Percentiles rank a stretch among this genome's conserved stretches.
Conservation (phyloP, 2,329 filamentous ascomycete species). For the Colletotrichum sojae region DNA sequence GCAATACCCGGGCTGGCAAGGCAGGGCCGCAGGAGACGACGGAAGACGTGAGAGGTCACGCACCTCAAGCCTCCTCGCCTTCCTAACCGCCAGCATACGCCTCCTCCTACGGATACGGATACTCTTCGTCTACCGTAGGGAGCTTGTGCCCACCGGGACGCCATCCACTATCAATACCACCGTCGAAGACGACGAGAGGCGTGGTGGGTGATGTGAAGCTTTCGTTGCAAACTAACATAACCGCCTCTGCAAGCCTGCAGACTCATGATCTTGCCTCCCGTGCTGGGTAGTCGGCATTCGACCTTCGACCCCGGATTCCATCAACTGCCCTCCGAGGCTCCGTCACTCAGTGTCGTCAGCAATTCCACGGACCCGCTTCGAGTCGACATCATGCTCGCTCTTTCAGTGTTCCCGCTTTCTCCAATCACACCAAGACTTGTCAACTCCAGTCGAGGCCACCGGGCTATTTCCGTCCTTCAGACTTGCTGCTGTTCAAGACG, state of each 20-base stretch:
- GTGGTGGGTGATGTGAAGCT: too few relatives aligned
- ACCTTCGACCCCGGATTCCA: slow-evolving; percentile 7
- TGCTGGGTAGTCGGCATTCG: not conserved
- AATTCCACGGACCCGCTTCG: not conserved
- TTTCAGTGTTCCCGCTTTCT: not conserved
- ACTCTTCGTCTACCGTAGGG: too few relatives aligned
- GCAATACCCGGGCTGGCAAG: slow-evolving; percentile 3
- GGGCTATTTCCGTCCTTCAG: not conserved
- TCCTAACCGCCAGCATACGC: too few relatives aligned
- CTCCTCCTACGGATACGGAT: too few relatives aligned
- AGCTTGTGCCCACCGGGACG: too few relatives aligned
- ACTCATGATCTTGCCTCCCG: slow-evolving; percentile 2
- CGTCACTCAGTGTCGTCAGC: slow-evolving; percentile 1
- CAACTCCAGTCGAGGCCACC: not conserved
- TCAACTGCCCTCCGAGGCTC: not conserved
- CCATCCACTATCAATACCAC: too few relatives aligned
- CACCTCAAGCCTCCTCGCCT: too few relatives aligned
- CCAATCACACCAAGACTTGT: not conserved
- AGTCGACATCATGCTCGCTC: too few relatives aligned
- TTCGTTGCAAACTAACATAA: too few relatives aligned
- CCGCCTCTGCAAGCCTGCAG: too few relatives aligned
- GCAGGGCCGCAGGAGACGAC: not conserved
- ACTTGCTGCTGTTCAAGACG: not conserved
- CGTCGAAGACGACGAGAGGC: too few relatives aligned
- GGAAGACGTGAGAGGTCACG: not conserved